Conservation (phyloP, 2,329 filamentous ascomycete genomes). For the Trichoderma asperellum region DNA sequence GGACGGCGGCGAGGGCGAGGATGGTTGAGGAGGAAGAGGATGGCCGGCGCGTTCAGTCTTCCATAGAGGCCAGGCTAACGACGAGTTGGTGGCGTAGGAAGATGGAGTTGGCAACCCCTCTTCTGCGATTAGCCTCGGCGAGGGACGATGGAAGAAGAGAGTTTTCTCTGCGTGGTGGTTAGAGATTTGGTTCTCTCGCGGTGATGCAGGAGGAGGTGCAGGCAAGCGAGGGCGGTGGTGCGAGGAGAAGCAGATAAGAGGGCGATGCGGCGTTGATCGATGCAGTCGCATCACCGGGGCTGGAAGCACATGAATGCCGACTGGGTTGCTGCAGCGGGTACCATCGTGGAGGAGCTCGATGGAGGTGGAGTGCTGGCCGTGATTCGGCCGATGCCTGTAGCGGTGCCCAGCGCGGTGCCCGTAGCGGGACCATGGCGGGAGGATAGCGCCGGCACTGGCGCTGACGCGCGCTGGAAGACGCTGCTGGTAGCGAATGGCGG, state of each 20-base stretch:
- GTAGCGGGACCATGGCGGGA: background rate
- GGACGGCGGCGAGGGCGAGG: background rate
- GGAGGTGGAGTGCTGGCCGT: background rate
- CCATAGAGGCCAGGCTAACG: conserved; percentile 9
- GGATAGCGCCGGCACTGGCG: background rate
- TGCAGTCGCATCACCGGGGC: conserved; percentile 4
- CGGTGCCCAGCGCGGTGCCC: background rate
- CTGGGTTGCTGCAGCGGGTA: background rate
- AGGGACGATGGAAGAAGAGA: background rate
- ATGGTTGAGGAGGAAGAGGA: background rate
- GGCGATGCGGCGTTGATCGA: background rate
- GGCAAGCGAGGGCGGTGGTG: conserved; percentile 18
- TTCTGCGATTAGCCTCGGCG: background rate
- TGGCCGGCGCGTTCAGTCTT: conserved; percentile 21
- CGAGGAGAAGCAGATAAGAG: conserved; percentile 7
- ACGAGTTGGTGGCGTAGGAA: conserved; percentile 19
- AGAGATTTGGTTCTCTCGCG: background rate
- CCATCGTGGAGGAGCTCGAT: background rate
- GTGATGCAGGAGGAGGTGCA: conserved; percentile 3
- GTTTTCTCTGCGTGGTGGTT: background rate
- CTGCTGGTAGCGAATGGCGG: background rate
- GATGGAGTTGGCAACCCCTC: conserved; percentile 2
- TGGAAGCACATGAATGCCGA: background rate
- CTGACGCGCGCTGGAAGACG: background rate
- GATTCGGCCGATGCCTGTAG: conserved; percentile 2